Evolutionary conservation across 768 basidiomycete genomes (phyloP).

Genomic region (Auriscalpium vulgare): DNA sequence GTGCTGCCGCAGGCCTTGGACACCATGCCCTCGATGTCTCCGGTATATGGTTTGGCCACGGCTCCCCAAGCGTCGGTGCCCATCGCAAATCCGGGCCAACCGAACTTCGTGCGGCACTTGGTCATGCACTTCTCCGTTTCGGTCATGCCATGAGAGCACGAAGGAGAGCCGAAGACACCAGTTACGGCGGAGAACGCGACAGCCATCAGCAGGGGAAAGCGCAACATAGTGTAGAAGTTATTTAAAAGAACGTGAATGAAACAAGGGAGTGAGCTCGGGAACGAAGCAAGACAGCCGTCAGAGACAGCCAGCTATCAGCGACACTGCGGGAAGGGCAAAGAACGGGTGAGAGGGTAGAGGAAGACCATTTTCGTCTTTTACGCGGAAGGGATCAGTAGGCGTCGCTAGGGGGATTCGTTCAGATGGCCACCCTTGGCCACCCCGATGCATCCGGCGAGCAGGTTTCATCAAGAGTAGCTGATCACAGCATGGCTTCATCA

Average conservation of each 20-base stretch:
- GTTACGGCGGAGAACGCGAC: conserved; percentile 9
- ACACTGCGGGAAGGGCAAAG: conserved; percentile 12
- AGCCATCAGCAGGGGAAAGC: conserved; percentile 20
- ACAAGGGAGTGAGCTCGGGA: conserved; percentile 9
- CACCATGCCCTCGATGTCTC: conserved; percentile 29
- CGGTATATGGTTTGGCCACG: conserved; percentile 32
- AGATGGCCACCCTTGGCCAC: too few relatives aligned
- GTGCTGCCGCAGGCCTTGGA: conserved; percentile 36
- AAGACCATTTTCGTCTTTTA: neutral
- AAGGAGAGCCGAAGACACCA: conserved; percentile 6
- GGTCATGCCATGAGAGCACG: neutral
- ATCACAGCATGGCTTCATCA: too few relatives aligned
- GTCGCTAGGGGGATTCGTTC: too few relatives aligned
- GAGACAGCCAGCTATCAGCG: conserved; percentile 19
- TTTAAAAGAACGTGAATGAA: conserved; percentile 9
- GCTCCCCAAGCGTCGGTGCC: conserved; percentile 50
- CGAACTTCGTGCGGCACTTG: conserved; percentile 11
- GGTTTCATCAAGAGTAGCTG: too few relatives aligned
- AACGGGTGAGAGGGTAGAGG: conserved; percentile 14
- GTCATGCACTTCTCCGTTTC: conserved; percentile 2
- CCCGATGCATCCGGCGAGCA: too few relatives aligned
- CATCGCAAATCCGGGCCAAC: conserved; percentile 36
- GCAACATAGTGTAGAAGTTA: conserved; percentile 9
- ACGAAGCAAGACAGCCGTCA: neutral
- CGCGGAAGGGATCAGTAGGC: neutral